Evolutionary conservation across 2,329 filamentous ascomycete genomes (phyloP).

Genomic region (Diaporthe destruens): DNA sequence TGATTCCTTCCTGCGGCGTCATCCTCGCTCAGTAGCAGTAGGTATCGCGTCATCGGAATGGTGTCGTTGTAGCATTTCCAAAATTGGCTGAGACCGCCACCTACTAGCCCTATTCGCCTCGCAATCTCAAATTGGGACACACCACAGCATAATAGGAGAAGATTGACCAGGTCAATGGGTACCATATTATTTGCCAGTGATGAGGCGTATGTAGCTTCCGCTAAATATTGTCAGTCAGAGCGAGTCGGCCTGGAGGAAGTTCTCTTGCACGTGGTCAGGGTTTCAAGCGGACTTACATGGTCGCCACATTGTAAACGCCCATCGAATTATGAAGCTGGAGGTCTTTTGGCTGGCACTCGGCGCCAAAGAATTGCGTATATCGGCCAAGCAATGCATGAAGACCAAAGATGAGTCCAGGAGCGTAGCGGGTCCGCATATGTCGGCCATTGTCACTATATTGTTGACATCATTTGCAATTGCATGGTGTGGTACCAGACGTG

Average conservation of each 20-base stretch:
- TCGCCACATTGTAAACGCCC: slow-evolving; percentile 86
- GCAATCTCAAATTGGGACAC: slow-evolving; percentile 50
- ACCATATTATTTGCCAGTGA: slow-evolving; percentile 73
- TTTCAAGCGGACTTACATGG: slow-evolving; percentile 69
- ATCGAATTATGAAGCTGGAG: slow-evolving; percentile 80
- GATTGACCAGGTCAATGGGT: slow-evolving; percentile 74
- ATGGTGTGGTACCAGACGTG: slow-evolving; percentile 75
- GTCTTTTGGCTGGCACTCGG: slow-evolving; percentile 76
- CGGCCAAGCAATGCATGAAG: slow-evolving; percentile 78
- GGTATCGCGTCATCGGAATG: slow-evolving; percentile 63
- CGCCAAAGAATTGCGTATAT: slow-evolving; percentile 74
- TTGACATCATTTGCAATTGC: slow-evolving; percentile 77
- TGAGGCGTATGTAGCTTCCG: slow-evolving; percentile 76
- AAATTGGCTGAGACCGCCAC: slow-evolving; percentile 62
- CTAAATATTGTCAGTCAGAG: slow-evolving; percentile 52
- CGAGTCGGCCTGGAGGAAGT: slow-evolving; percentile 35
- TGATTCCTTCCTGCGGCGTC: neutral
- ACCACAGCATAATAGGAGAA: slow-evolving; percentile 79
- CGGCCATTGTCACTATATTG: slow-evolving; percentile 79
- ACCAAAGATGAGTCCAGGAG: slow-evolving; percentile 84
- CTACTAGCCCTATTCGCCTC: slow-evolving; percentile 54
- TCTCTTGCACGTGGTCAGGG: slow-evolving; percentile 7
- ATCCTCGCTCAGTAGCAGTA: slow-evolving; percentile 64
- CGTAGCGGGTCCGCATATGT: slow-evolving; percentile 82
- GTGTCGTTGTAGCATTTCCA: slow-evolving; percentile 60